A percentile compares a stretch with the other conserved stretches of the same genome.
These are phyloP conservation scores for Penicillium hesseltinei DNA, from an alignment of 2,329 filamentous ascomycete species.

Conservation along the genomic window DNA sequence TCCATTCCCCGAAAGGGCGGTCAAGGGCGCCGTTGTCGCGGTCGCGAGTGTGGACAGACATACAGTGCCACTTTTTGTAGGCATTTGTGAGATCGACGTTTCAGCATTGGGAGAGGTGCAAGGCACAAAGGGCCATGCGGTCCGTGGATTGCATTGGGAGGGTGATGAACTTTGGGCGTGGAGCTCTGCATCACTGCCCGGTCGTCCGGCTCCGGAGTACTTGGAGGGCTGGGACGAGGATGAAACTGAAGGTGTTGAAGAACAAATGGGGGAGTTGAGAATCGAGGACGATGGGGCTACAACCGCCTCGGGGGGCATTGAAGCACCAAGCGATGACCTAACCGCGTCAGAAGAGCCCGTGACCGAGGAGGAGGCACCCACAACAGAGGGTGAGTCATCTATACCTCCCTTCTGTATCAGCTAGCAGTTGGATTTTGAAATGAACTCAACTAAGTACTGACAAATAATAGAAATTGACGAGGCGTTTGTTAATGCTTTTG, in stretches of 20 bases:
- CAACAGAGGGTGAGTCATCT: conserved; percentile 53
- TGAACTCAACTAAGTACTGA: conserved; percentile 10
- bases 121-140: conserved; percentile 63
- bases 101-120: conserved; percentile 54
- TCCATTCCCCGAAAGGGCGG: conserved; percentile 60
- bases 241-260: conserved; percentile 35
- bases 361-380: conserved; percentile 51
- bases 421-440: background rate
- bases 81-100: conserved; percentile 64
- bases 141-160: conserved; percentile 65
- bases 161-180: conserved; percentile 69
- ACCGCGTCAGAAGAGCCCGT: conserved; percentile 34
- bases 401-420: background rate
- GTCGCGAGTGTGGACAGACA: conserved; percentile 60
- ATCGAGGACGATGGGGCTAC: conserved; percentile 31
- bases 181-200: conserved; percentile 55
- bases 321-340: conserved; percentile 29
- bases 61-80: conserved; percentile 63
- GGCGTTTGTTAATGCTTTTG: conserved; percentile 62
- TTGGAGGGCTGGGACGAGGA: conserved; percentile 52
- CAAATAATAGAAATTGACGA: conserved; percentile 61
- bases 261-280: conserved; percentile 43
- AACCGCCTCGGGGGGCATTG: conserved; percentile 6
- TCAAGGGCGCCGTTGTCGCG: conserved; percentile 61
- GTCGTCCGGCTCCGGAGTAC: conserved; percentile 52